Evolutionary conservation across 2,329 filamentous ascomycete species (phyloP), one percentile per base, ranked within the genome.

Genomic region (Phialocephala sp.): DNA sequence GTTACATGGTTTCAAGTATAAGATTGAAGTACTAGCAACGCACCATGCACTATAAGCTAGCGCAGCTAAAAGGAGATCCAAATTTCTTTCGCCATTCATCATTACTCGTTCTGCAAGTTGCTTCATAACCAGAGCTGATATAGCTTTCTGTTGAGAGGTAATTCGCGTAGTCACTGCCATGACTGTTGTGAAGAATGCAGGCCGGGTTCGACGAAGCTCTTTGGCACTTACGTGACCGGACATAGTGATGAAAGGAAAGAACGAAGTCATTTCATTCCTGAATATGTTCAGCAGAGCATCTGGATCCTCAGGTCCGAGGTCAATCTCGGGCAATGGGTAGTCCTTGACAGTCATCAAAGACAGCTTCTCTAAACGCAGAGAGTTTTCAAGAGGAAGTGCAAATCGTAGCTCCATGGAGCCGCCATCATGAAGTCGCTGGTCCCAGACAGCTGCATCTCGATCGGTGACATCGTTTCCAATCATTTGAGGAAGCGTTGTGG

Each of bases 171-270:
- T 43, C 9, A 69, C 59, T 32, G 72, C 70, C 35, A 70, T 59
- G 1, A 73, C 55, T 8, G 70, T 63, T n/a, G 63, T 66, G n/a
- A 63, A 65, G 2, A 72, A 50, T n/a, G 70, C 68, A 8, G 72
- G 72, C 6, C 62, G 54, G 22, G 68, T 57, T 35, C 57, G 35
- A 12, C 63, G 63, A 32, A 73, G 59, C 3, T 63, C 32, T 39
- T 61, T 43, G 1, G 62, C 64, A 14, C 60, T 47, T 0, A 61
- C 12, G 14, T 45, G 60, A 24, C 69, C 24, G 4, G 66, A 50
- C 8, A 72, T 63, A n/a, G 55, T 59, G 11, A 72, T 65, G 62
- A 73, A 73, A 4, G 72, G 71, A 54, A 70, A 73, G 20, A 62
- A 66, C 14, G 57, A 61, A 22, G 39, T 59, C 62, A 72, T 72